Percentiles rank a stretch among this genome's conserved stretches.
These are phyloP conservation scores for Cynara cardunculus DNA, from an alignment of 129 eudicot genomes.

Conservation along the genomic window DNA sequence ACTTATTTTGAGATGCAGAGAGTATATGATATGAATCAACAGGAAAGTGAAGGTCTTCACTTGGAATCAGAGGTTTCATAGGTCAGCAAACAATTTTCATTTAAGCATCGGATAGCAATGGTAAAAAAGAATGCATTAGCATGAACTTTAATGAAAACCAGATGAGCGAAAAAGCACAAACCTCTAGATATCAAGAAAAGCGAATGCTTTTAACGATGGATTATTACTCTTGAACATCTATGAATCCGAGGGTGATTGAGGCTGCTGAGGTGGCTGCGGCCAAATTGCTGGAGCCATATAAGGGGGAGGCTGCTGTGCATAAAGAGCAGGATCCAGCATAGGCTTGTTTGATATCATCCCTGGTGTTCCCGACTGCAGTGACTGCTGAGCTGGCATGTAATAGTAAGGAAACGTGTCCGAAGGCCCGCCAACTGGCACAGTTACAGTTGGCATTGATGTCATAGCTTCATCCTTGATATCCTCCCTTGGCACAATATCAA, in stretches of 20 bases:
- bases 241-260: slow-evolving; percentile 60
- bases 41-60: too few relatives aligned
- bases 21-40: too few relatives aligned
- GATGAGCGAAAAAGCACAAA: not conserved
- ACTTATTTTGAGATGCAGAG: too few relatives aligned
- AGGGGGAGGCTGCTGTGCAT: slow-evolving; percentile 48
- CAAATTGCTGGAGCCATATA: slow-evolving; percentile 55
- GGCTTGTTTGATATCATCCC: slow-evolving; percentile 56
- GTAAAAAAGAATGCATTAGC: not conserved
- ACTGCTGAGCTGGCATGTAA: slow-evolving; percentile 61
- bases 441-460: slow-evolving; percentile 49
- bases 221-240: slow-evolving; percentile 22
- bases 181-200: slow-evolving; percentile 1
- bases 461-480: slow-evolving; percentile 61
- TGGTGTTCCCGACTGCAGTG: slow-evolving; percentile 48
- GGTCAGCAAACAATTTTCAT: not conserved
- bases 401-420: slow-evolving; percentile 58
- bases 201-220: not conserved
- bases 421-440: slow-evolving; percentile 57
- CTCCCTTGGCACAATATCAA: slow-evolving; percentile 70
- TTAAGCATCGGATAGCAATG: not conserved
- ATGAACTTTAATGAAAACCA: not conserved
- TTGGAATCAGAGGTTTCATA: not conserved
- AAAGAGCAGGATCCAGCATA: slow-evolving; percentile 51
- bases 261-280: slow-evolving; percentile 51